Evolutionary conservation across 2,329 filamentous ascomycete genomes (phyloP), one percentile per base, ranked within the genome.

Genomic region (Penicillium sp.): DNA sequence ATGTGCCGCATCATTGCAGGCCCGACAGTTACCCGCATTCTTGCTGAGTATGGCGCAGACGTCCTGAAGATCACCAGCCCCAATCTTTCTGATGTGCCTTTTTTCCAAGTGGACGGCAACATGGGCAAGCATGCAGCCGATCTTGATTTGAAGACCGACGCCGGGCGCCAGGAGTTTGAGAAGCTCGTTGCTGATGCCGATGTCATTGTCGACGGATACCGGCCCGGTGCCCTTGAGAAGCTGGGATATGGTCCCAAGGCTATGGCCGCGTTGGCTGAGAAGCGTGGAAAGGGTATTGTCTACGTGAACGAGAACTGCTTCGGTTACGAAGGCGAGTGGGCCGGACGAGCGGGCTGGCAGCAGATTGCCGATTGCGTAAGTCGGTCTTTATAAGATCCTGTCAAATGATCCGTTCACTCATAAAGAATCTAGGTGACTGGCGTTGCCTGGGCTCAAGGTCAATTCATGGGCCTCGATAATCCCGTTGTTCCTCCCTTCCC

Each of bases 291-390:
- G 69, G 89, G 89, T 0, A 85, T 89, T 37, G 82, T 92, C 10
- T 91, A 91, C 70, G 87, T 91, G n/a, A 84, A 85, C 37, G 89
- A 92, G 73, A 88, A 91, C 72, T 91, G 89, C 72, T 91, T 91
- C 67, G 89, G 89, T 0, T 87, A 85, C 37, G 78, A 83, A 33
- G 85, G 84, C 6, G 86, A 88, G 61, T 91, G 88, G 89, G 83
- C 85, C 0, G 76, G 78, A 8, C 81, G 89, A 3, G 85, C 88
- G 5, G 89, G 89, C 7, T 91, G 89, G 89, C 89, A 90, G 70
- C 88, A 90, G 68, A 90, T 90, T 66, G 88, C 88, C 17, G 89
- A 91, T 72, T 89, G 84, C 59, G 88, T 83, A 73, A 84, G 84
- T 60, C 3, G 33, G 30, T 12, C 4, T 15, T n/a, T 22, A 5